These are phyloP conservation scores for Ormosia semicastrata DNA, from an alignment of 306 rosid species.

Conservation along the genomic window DNA sequence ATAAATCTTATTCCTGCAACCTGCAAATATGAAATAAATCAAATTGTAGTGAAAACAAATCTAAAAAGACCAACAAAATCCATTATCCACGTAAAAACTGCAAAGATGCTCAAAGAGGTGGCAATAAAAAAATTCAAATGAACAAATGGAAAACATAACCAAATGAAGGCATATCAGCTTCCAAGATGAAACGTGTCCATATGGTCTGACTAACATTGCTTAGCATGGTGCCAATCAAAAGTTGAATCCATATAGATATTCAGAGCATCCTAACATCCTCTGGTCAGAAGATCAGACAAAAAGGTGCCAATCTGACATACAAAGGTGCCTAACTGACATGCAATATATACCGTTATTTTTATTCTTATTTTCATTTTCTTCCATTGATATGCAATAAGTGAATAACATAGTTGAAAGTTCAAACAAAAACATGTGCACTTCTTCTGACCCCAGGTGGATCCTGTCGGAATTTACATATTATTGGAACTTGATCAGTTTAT, in stretches of 20 bases:
- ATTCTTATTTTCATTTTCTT: background rate
- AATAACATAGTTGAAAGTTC: background rate
- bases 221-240: background rate
- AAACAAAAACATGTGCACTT: background rate
- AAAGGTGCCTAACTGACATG: background rate
- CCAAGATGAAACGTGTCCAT: background rate
- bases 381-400: background rate
- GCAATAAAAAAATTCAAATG: background rate
- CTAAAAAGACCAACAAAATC: background rate
- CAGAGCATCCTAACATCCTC: background rate
- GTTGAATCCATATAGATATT: background rate
- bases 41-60: background rate
- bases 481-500: too few relatives aligned
- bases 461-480: too few relatives aligned
- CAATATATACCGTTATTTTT: background rate
- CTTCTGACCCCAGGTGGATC: background rate
- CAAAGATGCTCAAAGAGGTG: background rate
- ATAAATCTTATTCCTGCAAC: conserved; percentile 84
- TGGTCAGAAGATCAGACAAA: conserved; percentile 1
- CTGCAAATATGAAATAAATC: conserved; percentile 46
- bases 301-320: background rate
- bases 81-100: background rate
- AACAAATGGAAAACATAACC: background rate
- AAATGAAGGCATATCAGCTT: conserved; percentile 4
- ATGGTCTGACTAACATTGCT: background rate